phyloP scores from a whole-genome alignment of 306 rosid genomes.

The Hippophae gyantsensis region DNA sequence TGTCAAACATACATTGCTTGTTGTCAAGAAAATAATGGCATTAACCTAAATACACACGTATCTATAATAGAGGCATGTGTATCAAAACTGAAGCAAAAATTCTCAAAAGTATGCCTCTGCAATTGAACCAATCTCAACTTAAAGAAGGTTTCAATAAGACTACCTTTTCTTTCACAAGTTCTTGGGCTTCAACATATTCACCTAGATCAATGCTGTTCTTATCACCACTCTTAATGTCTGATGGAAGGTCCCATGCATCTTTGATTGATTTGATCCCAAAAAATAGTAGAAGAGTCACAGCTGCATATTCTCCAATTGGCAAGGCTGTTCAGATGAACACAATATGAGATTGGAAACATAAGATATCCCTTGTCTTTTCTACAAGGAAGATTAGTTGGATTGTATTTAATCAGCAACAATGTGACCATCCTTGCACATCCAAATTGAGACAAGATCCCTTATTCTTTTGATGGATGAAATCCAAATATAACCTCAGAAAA shows the following conservation, averaged over 20 bases:
- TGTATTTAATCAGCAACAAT: background rate
- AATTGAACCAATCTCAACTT: background rate
- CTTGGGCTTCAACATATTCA: slow-evolving; percentile 82
- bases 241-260: slow-evolving; percentile 95
- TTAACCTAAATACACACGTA: background rate
- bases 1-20: background rate
- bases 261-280: slow-evolving; percentile 86
- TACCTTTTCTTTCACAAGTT: slow-evolving; percentile 94
- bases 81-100: background rate
- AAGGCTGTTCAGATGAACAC: slow-evolving; percentile 49
- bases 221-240: slow-evolving; percentile 39
- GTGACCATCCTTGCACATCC: background rate
- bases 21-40: too few species aligned
- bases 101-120: background rate
- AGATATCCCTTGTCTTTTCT: background rate
- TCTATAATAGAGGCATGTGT: background rate
- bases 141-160: background rate
- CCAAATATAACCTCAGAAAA: background rate
- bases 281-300: slow-evolving; percentile 85
- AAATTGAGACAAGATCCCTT: background rate
- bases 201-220: slow-evolving; percentile 40
- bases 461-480: background rate
- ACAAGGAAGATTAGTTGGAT: background rate
- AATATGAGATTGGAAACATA: slow-evolving; percentile 2
- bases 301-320: slow-evolving; percentile 98